These are phyloP conservation scores for Citrus glauca DNA, from an alignment of 345 rosid species.

Conservation along the genomic window DNA sequence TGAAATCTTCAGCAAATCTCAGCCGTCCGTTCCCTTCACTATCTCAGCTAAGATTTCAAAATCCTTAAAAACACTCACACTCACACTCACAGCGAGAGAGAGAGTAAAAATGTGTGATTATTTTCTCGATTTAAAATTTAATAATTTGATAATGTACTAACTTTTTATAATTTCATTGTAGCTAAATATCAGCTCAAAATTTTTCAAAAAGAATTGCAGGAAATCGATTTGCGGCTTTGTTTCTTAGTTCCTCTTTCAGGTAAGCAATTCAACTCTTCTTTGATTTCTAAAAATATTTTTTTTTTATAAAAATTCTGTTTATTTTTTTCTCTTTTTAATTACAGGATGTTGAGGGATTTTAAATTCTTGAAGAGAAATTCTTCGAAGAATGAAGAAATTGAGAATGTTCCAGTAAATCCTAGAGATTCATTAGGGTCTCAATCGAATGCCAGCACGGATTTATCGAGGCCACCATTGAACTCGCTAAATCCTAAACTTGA, in stretches of 20 bases:
- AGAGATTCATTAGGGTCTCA: constrained; percentile 45
- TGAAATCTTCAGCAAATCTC: constrained; percentile 28
- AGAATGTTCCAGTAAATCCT: constrained; percentile 66
- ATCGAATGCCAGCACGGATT: constrained; percentile 34
- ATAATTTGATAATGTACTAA: not conserved
- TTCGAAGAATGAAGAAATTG: constrained; percentile 58
- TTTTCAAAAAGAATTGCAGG: constrained; percentile 19
- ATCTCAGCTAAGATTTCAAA: not conserved
- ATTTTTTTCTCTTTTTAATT: not conserved
- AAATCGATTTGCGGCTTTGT: constrained; percentile 29
- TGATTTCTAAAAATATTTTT: not conserved
- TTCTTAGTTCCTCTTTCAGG: constrained; percentile 48
- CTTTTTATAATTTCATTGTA: not conserved
- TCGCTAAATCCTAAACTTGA: constrained; percentile 46
- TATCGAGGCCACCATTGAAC: constrained; percentile 61
- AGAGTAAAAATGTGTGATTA: not conserved
- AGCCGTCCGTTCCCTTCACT: constrained; percentile 34
- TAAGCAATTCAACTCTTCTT: not conserved
- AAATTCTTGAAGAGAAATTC: constrained; percentile 62
- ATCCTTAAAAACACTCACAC: not conserved
- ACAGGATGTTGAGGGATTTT: constrained; percentile 65
- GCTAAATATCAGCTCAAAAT: constrained; percentile 1
- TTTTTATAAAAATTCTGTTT: not conserved
- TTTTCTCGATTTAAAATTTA: not conserved
- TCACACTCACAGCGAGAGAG: not conserved